Conservation (phyloP, 768 basidiomycete genomes). For the Strobilomyces confusus region DNA sequence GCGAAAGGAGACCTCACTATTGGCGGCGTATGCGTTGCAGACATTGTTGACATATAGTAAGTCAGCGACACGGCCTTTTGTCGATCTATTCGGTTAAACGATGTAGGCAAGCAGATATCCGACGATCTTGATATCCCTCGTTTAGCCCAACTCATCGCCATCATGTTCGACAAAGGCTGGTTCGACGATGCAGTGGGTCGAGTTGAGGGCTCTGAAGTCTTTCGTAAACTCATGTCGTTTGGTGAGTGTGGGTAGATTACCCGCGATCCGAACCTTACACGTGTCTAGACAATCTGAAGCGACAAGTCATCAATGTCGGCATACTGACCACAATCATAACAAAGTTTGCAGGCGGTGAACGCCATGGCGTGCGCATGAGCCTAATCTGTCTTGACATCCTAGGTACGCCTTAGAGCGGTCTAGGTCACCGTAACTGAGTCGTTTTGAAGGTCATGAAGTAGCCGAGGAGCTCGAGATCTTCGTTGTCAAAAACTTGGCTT, state of each 20-base stretch:
- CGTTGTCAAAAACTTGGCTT: too few relatives aligned
- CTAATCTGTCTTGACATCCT: background rate
- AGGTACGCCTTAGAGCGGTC: background rate
- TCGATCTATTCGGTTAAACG: background rate
- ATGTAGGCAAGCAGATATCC: background rate
- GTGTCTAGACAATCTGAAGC: background rate
- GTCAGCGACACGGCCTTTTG: background rate
- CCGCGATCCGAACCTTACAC: too few relatives aligned
- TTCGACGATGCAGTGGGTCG: background rate
- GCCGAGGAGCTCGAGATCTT: too few relatives aligned
- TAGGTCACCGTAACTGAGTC: too few relatives aligned
- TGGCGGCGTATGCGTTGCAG: constrained; percentile 8
- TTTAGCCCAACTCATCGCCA: background rate
- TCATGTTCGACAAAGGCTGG: constrained; percentile 4
- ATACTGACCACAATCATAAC: background rate
- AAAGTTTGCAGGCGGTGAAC: background rate
- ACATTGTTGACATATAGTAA: background rate
- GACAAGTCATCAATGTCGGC: background rate
- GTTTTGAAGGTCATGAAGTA: too few relatives aligned
- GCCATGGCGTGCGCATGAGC: background rate
- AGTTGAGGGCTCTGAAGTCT: background rate
- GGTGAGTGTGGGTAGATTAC: too few relatives aligned
- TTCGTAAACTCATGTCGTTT: background rate
- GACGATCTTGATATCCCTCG: background rate
- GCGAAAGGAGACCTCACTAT: background rate